Conservation (phyloP, 495 filamentous ascomycete genomes). For the Podospora appendiculata region DNA sequence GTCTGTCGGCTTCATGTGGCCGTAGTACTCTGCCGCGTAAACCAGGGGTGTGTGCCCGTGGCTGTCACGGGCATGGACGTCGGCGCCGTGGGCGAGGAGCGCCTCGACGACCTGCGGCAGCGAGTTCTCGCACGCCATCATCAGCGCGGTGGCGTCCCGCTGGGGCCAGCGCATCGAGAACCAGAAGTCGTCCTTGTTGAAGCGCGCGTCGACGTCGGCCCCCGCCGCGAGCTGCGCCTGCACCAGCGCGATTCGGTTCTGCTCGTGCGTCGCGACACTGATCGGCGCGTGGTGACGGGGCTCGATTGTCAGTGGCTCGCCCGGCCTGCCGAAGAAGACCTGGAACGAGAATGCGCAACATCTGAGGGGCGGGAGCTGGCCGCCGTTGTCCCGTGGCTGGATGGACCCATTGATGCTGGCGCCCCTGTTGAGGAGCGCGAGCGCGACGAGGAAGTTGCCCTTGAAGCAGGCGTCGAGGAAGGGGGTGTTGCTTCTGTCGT, state of each 20-base stretch:
- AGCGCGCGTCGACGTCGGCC: slow-evolving; percentile 16
- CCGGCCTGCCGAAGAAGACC: slow-evolving; percentile 6
- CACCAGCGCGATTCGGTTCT: slow-evolving; percentile 16
- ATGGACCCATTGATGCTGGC: slow-evolving; percentile 19
- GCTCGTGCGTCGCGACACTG: slow-evolving; percentile 19
- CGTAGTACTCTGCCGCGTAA: too few species aligned
- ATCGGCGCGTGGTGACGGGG: slow-evolving; percentile 12
- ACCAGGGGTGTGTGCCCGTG: slow-evolving; percentile 11
- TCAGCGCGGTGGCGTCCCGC: slow-evolving; percentile 13
- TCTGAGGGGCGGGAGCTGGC: slow-evolving; percentile 14
- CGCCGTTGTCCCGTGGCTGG: too few species aligned
- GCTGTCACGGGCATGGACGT: slow-evolving; percentile 16
- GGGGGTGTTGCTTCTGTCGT: slow-evolving; percentile 17
- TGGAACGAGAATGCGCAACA: not conserved
- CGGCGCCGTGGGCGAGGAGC: slow-evolving; percentile 11
- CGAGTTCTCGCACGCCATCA: slow-evolving; percentile 21
- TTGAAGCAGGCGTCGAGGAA: slow-evolving; percentile 16
- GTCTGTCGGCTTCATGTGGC: too few species aligned
- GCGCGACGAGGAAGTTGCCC: slow-evolving; percentile 21
- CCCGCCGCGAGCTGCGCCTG: slow-evolving; percentile 15
- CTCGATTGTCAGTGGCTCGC: not conserved
- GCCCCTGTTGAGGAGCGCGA: slow-evolving; percentile 15
- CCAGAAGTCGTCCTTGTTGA: slow-evolving; percentile 10
- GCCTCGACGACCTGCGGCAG: slow-evolving; percentile 13
- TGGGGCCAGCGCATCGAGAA: not conserved